phyloP scores from a whole-genome alignment of 2,329 filamentous ascomycete genomes.

The Hypoxylon sp. region DNA sequence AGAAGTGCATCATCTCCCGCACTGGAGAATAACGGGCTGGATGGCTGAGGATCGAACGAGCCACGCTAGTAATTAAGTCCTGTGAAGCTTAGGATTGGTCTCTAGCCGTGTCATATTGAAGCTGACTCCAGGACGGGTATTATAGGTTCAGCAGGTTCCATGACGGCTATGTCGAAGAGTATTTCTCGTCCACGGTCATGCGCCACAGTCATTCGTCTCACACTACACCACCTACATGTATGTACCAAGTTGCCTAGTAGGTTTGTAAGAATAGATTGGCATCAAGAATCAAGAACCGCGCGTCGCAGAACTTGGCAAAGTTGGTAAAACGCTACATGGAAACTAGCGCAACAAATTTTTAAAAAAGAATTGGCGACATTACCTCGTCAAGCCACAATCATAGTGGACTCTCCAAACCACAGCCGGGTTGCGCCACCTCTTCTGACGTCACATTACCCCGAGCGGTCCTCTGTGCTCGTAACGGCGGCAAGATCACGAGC shows the following conservation, averaged over 20 bases:
- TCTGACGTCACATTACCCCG: constrained; percentile 37
- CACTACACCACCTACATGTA: no score
- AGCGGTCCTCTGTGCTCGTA: constrained; percentile 17
- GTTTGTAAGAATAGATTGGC: no score
- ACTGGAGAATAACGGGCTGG: background rate
- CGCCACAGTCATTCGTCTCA: constrained; percentile 19
- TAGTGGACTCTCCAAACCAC: constrained; percentile 5
- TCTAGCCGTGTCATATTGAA: background rate
- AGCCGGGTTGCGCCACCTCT: constrained; percentile 34
- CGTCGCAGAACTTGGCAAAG: constrained; percentile 30
- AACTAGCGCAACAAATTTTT: constrained; percentile 19
- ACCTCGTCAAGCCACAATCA: constrained; percentile 40
- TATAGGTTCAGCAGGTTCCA: constrained; percentile 21
- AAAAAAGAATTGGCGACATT: constrained; percentile 3
- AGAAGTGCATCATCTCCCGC: background rate
- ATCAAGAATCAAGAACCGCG: constrained; percentile 14
- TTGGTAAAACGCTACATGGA: constrained; percentile 2
- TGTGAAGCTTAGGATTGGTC: background rate
- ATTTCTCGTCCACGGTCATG: constrained; percentile 16
- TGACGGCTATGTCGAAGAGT: constrained; percentile 24
- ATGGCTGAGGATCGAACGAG: background rate
- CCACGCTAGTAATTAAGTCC: background rate
- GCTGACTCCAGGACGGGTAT: constrained; percentile 20
- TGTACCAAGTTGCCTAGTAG: no score
- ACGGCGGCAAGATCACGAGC: constrained; percentile 27